Evolutionary conservation across 2,329 filamentous ascomycete species (phyloP).

Genomic region (Neonectria neomacrospora): DNA sequence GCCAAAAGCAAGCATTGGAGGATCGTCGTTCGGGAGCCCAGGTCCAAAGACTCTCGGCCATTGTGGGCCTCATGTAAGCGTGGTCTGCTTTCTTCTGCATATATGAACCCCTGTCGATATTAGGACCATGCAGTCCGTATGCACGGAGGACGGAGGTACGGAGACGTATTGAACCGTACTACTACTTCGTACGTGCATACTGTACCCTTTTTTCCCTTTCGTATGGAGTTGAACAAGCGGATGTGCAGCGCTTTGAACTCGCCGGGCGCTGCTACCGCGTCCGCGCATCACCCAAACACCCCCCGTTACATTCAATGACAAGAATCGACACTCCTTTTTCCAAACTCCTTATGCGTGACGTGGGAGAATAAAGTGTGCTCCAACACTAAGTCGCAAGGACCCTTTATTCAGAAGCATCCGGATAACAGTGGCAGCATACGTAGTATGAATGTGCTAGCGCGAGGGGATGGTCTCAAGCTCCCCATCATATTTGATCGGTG

Average conservation of each 20-base stretch:
- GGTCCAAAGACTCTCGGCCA: constrained; percentile 20
- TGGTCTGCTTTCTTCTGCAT: constrained; percentile 36
- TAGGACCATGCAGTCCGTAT: constrained; percentile 5
- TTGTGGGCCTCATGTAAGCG: constrained; percentile 36
- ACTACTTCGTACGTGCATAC: background rate
- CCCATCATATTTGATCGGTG: background rate
- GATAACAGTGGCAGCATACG: background rate
- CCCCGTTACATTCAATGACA: constrained; percentile 19
- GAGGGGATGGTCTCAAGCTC: background rate
- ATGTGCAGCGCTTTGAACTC: constrained; percentile 10
- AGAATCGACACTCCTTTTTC: constrained; percentile 4
- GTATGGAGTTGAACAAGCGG: constrained; percentile 18
- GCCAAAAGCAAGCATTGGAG: constrained; percentile 32
- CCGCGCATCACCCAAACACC: constrained; percentile 4
- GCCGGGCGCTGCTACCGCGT: background rate
- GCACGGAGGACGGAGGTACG: constrained; percentile 1
- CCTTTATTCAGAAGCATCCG: background rate
- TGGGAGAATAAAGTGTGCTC: constrained; percentile 3
- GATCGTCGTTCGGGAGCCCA: constrained; percentile 23
- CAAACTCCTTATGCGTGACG: constrained; percentile 18
- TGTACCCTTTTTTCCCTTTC: constrained; percentile 5
- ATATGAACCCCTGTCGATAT: constrained; percentile 34
- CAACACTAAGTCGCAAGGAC: background rate
- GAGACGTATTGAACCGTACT: constrained; percentile 1
- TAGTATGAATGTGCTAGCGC: constrained; percentile 2